Conservation (phyloP, 2,329 filamentous ascomycete genomes). For the Bipolaris victoriae region DNA sequence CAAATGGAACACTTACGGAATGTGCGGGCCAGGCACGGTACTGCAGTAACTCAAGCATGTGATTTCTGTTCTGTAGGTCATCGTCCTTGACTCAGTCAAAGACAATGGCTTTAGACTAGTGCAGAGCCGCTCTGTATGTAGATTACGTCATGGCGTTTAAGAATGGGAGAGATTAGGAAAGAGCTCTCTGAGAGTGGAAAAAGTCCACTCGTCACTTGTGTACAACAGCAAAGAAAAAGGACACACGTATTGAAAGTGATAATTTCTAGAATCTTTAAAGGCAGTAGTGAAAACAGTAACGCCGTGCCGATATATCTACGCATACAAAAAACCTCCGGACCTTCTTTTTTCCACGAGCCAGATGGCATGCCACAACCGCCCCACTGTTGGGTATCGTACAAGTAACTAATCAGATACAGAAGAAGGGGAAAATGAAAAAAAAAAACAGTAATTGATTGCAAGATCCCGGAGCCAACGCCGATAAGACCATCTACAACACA, state of each 20-base stretch:
- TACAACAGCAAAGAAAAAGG: neutral
- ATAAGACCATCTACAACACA: neutral
- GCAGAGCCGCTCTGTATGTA: no score
- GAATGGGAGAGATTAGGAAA: no score
- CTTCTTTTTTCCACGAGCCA: constrained; percentile 9
- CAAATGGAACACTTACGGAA: no score
- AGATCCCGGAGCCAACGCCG: neutral
- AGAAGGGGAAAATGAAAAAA: constrained; percentile 2
- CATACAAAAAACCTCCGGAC: constrained; percentile 11
- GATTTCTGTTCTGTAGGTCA: no score
- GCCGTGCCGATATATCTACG: neutral
- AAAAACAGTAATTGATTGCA: neutral
- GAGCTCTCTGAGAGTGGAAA: no score
- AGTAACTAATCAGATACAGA: constrained; percentile 13
- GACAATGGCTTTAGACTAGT: no score
- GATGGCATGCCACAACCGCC: constrained; percentile 6
- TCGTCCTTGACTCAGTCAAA: no score
- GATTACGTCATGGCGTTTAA: no score
- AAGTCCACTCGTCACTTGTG: no score
- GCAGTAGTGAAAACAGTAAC: neutral
- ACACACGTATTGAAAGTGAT: neutral
- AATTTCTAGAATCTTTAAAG: constrained; percentile 9
- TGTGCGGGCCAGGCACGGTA: no score
- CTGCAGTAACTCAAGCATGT: no score
- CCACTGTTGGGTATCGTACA: constrained; percentile 27